Base-by-base conservation (phyloP, 1,284 basidiomycete species). In the Coniophora puteana region DNA sequence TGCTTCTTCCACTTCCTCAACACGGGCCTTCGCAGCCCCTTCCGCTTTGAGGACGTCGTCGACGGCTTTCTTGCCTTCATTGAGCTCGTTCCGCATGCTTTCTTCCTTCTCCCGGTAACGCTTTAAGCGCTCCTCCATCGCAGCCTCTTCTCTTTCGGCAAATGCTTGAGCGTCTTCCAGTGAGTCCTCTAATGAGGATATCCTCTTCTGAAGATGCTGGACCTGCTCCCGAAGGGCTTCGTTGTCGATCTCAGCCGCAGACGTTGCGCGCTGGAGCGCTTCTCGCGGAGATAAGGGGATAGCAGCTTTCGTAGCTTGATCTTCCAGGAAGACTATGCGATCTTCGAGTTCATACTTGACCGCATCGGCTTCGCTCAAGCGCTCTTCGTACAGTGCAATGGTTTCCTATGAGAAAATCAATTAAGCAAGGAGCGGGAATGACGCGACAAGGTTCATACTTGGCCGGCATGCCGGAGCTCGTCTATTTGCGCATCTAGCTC, bases 351-450 rank as follows among this genome's bases (percentile, higher is more conserved):
- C 89, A 55, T 91, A 91, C 37, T 85, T 78, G 50, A 78, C 75
- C 17, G 70, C 68, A 52, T 93, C 87, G 12, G 80, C 76, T 3
- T 70, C 71, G 44, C 76, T 83, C 17, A 94, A 69, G 25, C 85
- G 80, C 53, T 93, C 90, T 66, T 98, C 93, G 56, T 96, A 96
- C 25, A 95, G 69, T 25, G 88, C 89, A 50, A 93, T 93, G 1
- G 89, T 93, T 77, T 93, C 89, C 87, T 92, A 52, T 43, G 32
- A 38, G 31, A 38, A 26, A 21, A 41, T 23, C 16, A 38, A 18
- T n/a, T 14, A 30, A 32, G 26, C 12, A 28, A n/a, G 8, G 23
- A 40, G 36, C 28, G 32, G 8, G 28, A 16, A 47, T 46, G 13
- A 35, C 12, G 31, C 16, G 24, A 26, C 20, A 31, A 37, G 23